A percentile compares a stretch with the other conserved stretches of the same genome.
Conservation (phyloP, 164 flowering plant genomes). For the Chimonanthus praecox region DNA sequence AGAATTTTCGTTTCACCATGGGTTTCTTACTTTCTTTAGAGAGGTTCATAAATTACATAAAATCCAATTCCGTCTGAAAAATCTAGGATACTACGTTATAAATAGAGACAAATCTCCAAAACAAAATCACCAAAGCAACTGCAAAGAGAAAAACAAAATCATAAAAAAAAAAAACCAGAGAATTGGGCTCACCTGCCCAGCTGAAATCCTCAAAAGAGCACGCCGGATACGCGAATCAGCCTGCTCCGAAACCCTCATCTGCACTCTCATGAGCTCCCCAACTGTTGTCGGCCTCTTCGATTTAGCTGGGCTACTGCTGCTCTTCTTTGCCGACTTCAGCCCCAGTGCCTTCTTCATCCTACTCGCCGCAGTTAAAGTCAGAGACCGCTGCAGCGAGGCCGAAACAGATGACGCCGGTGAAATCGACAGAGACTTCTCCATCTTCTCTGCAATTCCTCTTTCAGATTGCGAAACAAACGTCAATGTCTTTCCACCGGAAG, state of each 20-base stretch:
- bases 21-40: no score
- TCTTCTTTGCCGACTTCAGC: constrained; percentile 26
- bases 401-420: constrained; percentile 19
- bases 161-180: neutral
- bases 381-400: constrained; percentile 52
- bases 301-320: constrained; percentile 22
- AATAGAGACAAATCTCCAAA: neutral
- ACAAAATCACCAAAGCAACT: neutral
- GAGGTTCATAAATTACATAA: no score
- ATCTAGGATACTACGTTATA: no score
- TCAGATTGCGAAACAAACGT: constrained; percentile 35
- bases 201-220: constrained; percentile 68
- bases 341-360: constrained; percentile 79
- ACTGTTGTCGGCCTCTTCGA: constrained; percentile 44
- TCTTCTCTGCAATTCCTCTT: constrained; percentile 1
- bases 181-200: constrained; percentile 59
- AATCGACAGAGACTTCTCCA: constrained; percentile 16
- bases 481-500: constrained; percentile 66
- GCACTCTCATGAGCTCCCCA: constrained; percentile 75
- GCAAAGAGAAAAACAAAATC: neutral
- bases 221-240: constrained; percentile 67
- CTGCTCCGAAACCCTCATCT: constrained; percentile 84
- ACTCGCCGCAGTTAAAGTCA: constrained; percentile 68
- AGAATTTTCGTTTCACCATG: no score
- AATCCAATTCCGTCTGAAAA: no score